Evolutionary conservation across 1,139 yeast genomes (phyloP), one percentile per base, ranked within the genome.

Genomic region (Hanseniaspora uvarum): DNA sequence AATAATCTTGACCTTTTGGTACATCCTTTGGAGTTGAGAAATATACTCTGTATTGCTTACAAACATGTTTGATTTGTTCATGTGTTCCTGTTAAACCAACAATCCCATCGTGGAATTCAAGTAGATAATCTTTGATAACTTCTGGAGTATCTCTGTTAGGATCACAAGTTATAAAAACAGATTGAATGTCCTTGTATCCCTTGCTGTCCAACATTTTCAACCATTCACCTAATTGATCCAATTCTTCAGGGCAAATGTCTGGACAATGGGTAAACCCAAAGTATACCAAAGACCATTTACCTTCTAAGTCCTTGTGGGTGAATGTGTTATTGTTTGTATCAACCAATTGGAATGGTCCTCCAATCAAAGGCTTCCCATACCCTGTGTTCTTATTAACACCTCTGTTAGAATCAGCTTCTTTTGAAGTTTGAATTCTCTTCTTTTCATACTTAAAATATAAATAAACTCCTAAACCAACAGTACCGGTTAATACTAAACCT

Each of bases 221-320:
- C 78, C 94, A 86, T 34, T 79, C 76, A 2, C 95, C 86, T 67
- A 92, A 75, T 65, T 89, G 87, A 66, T 92, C 98, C 59, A 92
- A 76, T 68, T 92, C 98, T 66, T 92, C 97, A 10, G 98, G 98
- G 68, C 98, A 92, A 53, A 92, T 88, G 68, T 92, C 98, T 7
- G 98, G 98, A 70, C 98, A 92, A 70, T 88, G 89, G 5, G 95
- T 85, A 72, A 92, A 92, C 0, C 98, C 98, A 70, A 92, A 92
- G 69, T 92, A 92, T 18, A 92, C 68, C 54, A 92, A 73, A 12
- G 88, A 78, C 67, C 86, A 92, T 66, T 79, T 81, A 46, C 92
- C 94, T 59, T 77, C 71, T 64, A 92, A 72, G 62, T 89, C 78
- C 56, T 85, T 73, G 31, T 87, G 80, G 1, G 96, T 86, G 66